Conservation (phyloP, 2,329 filamentous ascomycete species). For the Monascus ruber region DNA sequence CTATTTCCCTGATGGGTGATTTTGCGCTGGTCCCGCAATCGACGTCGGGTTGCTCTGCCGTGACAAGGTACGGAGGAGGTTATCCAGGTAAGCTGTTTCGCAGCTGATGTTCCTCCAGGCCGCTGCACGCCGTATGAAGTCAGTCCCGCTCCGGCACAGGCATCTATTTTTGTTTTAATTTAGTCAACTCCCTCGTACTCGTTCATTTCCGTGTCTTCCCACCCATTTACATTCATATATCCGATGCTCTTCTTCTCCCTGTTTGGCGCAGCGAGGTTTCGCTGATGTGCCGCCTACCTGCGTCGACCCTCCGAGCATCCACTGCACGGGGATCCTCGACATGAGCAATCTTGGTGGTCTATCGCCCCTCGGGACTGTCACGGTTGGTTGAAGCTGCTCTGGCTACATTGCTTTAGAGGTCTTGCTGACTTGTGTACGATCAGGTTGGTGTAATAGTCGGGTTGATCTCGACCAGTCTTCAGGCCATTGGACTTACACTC, state of each 20-base stretch:
- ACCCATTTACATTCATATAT: neutral
- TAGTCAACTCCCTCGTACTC: too few species aligned
- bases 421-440: slow-evolving; percentile 8
- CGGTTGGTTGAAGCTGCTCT: slow-evolving; percentile 41
- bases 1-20: too few species aligned
- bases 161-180: too few species aligned
- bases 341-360: slow-evolving; percentile 67
- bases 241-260: slow-evolving; percentile 7
- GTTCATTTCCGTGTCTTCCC: too few species aligned
- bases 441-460: slow-evolving; percentile 90
- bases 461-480: slow-evolving; percentile 82
- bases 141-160: too few species aligned
- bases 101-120: too few species aligned
- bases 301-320: slow-evolving; percentile 7
- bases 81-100: too few species aligned
- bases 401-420: neutral
- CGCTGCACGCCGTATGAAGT: too few species aligned
- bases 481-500: slow-evolving; percentile 86
- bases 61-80: too few species aligned
- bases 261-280: slow-evolving; percentile 2
- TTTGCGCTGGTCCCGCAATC: too few species aligned
- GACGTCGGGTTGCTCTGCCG: too few species aligned
- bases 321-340: slow-evolving; percentile 26
- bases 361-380: slow-evolving; percentile 66
- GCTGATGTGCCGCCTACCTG: slow-evolving; percentile 35